These are phyloP conservation scores for Delonix regia DNA, from an alignment of 306 rosid genomes.

Conservation along the genomic window DNA sequence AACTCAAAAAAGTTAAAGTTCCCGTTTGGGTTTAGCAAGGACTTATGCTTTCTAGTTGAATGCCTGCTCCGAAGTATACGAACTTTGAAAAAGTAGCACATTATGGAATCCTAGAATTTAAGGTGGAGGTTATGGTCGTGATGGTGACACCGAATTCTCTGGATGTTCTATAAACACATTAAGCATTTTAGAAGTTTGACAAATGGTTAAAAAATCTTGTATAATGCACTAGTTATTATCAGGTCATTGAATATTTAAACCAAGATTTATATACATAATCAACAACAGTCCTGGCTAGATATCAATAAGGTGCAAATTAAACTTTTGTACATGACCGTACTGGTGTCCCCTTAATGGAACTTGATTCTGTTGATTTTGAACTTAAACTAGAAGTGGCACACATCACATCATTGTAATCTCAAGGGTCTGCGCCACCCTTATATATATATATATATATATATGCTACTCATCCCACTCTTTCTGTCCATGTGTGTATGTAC, in stretches of 20 bases:
- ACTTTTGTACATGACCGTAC: slow-evolving; percentile 43
- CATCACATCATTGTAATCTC: slow-evolving; percentile 48
- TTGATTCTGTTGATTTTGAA: slow-evolving; percentile 43
- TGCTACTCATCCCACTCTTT: slow-evolving; percentile 18
- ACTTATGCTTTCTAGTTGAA: slow-evolving; percentile 19
- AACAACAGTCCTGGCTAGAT: background rate
- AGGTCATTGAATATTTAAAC: slow-evolving; percentile 31
- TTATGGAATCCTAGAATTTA: slow-evolving; percentile 31
- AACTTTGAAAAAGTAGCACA: slow-evolving; percentile 25
- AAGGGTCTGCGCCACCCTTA: slow-evolving; percentile 5
- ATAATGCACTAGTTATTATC: slow-evolving; percentile 12
- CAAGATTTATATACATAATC: background rate
- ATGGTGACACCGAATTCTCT: slow-evolving; percentile 40
- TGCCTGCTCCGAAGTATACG: slow-evolving; percentile 11
- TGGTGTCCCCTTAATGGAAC: slow-evolving; percentile 36
- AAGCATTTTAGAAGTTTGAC: slow-evolving; percentile 23
- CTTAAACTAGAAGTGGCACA: slow-evolving; percentile 39
- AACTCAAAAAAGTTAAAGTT: slow-evolving; percentile 18
- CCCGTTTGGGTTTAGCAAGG: slow-evolving; percentile 18
- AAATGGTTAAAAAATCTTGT: slow-evolving; percentile 10
- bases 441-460: no score
- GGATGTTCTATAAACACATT: slow-evolving; percentile 17
- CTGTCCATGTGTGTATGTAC: slow-evolving; percentile 19
- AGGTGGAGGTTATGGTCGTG: slow-evolving; percentile 36
- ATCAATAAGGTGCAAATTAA: slow-evolving; percentile 6